Base-by-base conservation (phyloP, 176 grass and related monocot species). In the Eragrostis curvula region DNA sequence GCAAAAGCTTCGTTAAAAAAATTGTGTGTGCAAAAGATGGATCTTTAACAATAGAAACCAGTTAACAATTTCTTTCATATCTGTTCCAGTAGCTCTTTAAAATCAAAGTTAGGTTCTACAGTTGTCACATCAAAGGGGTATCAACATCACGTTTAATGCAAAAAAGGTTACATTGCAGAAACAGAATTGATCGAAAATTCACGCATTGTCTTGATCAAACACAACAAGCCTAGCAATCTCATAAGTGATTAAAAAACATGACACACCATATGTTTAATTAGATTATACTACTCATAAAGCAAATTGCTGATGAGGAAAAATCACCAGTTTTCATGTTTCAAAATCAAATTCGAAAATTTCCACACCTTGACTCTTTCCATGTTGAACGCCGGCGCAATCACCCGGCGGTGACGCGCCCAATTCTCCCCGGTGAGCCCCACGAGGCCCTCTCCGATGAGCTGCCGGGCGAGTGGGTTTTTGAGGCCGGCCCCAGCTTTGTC, bases 301-400 rank as follows among this genome's bases (percentile, higher is more conserved):
- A 7, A 44, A n/a, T 47, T n/a, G 14, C 20, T 27, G 63, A 29
- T 12, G 39, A 76, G 21, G 2, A 50, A 36, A 36, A 40, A 50
- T 70, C 0, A 9, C 36, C 0, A 32, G 23, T 32, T 77, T 79
- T 20, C 27, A 53, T 20, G 56, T 20, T 77, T 30, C 30, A 70
- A 6, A 8, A 2, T 76, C 5, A 66, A 71, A 70, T 41, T 68
- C 9, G 70, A 40, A 12, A 56, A 55, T 32, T 0, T 24, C 12
- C 79, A 84, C 17, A 94, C 94, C 91, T 92, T 97, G 60, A 94
- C 40, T 15, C 92, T 82, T 43, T 97, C 92, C 83, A 92, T 94
- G 77, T 90, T 97, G 74, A 97, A 97, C 2, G 94, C 91, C 51
- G 91, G 94, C 39, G 94, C 66, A 79, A 94, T 71, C 3, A 92